Evolutionary conservation across 192 early-diverging fungal genomes (phyloP).

Genomic region (Chytriomyces sp.): DNA sequence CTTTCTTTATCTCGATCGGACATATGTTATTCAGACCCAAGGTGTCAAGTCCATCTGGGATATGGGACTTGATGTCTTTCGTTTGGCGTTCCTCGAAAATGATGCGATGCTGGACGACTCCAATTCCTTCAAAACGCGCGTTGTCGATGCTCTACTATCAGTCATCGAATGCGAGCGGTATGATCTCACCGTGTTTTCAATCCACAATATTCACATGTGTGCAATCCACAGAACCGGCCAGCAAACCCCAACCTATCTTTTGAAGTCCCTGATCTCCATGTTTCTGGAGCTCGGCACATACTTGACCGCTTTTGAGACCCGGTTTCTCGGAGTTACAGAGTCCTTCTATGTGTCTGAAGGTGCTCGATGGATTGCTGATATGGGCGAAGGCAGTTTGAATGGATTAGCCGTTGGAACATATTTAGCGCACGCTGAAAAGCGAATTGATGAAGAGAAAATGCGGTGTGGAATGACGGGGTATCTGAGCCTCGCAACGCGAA

Average conservation of each 20-base stretch:
- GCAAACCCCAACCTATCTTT: conserved; percentile 1
- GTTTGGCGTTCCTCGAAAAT: conserved; percentile 33
- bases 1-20: conserved; percentile 92
- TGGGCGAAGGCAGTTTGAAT: neutral
- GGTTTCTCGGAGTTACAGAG: conserved; percentile 7
- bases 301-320: conserved; percentile 10
- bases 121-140: neutral
- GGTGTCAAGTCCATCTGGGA: conserved; percentile 80
- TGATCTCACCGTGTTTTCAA: neutral
- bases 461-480: conserved; percentile 58
- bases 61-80: conserved; percentile 85
- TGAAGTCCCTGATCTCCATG: conserved; percentile 26
- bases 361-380: neutral
- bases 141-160: neutral
- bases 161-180: neutral
- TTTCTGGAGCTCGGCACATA: conserved; percentile 29
- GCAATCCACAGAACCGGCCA: conserved; percentile 9
- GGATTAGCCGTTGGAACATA: conserved; percentile 58
- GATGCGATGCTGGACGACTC: neutral
- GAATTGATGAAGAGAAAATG: conserved; percentile 73
- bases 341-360: conserved; percentile 21
- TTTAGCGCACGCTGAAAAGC: conserved; percentile 69
- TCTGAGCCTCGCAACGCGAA: conserved; percentile 72
- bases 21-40: conserved; percentile 79
- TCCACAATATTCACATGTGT: neutral